These are phyloP conservation scores for Saturnispora diversa DNA, from an alignment of 805 yeast species.

Conservation along the genomic window DNA sequence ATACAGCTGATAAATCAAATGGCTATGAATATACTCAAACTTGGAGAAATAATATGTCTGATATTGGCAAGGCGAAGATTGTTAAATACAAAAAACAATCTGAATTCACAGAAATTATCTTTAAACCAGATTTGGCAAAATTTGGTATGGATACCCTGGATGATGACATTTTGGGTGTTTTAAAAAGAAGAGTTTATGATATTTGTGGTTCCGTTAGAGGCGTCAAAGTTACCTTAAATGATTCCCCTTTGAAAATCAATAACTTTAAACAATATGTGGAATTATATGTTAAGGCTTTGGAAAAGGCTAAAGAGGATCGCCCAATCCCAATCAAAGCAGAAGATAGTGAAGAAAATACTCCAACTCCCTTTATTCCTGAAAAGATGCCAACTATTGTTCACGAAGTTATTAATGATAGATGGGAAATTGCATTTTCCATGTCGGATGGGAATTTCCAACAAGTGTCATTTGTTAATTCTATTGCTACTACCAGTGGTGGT, in stretches of 20 bases:
- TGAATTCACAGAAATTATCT: conserved; percentile 81
- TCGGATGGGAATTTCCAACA: conserved; percentile 88
- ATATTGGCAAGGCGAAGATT: conserved; percentile 68
- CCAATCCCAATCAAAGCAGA: conserved; percentile 13
- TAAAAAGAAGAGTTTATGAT: conserved; percentile 92
- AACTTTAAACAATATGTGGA: conserved; percentile 85
- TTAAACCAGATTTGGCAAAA: conserved; percentile 77
- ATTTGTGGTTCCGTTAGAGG: conserved; percentile 89
- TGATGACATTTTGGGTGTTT: conserved; percentile 71
- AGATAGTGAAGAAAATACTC: conserved; percentile 4
- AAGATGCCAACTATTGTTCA: conserved; percentile 58
- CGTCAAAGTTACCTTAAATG: conserved; percentile 70
- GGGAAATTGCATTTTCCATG: conserved; percentile 95
- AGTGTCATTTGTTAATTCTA: conserved; percentile 93
- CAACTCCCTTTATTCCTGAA: conserved; percentile 21
- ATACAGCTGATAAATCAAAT: conserved; percentile 71
- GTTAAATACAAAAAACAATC: conserved; percentile 46
- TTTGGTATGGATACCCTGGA: conserved; percentile 84
- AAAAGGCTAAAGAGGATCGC: conserved; percentile 35
- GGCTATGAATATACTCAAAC: conserved; percentile 65
- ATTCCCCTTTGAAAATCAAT: conserved; percentile 55
- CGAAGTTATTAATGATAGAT: conserved; percentile 73
- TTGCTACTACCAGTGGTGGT: conserved; percentile 96
- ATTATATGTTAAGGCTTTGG: conserved; percentile 75
- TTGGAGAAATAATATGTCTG: conserved; percentile 84